Evolutionary conservation across 257 asterid genomes (phyloP).

Genomic region (Solanum virginianum): DNA sequence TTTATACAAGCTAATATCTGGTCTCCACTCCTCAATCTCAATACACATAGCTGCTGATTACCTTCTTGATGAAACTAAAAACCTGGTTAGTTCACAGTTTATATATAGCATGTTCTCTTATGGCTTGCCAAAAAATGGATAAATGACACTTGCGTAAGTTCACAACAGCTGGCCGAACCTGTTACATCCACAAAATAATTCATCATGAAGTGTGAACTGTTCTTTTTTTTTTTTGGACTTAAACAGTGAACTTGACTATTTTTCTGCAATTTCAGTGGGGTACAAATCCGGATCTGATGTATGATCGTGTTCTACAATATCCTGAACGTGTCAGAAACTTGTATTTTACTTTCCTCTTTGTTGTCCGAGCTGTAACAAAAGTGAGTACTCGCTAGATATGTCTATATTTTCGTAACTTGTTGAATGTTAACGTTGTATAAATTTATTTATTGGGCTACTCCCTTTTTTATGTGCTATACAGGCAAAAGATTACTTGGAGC

Average conservation of each 20-base stretch:
- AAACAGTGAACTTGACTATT: slow-evolving; percentile 3
- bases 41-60: slow-evolving; percentile 77
- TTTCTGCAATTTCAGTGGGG: slow-evolving; percentile 73
- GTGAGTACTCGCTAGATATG: slow-evolving; percentile 26
- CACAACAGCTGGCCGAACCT: neutral
- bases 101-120: neutral
- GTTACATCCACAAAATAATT: neutral
- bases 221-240: neutral
- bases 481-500: slow-evolving; percentile 88
- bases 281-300: slow-evolving; percentile 55
- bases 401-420: neutral
- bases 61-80: slow-evolving; percentile 71
- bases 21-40: slow-evolving; percentile 90
- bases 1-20: slow-evolving; percentile 78
- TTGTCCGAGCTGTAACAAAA: slow-evolving; percentile 89
- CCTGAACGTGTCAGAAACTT: slow-evolving; percentile 87
- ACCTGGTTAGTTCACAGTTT: slow-evolving; percentile 34
- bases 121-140: neutral
- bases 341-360: slow-evolving; percentile 90
- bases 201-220: neutral
- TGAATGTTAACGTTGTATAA: neutral
- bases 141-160: neutral
- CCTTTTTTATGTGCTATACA: slow-evolving; percentile 13
- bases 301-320: slow-evolving; percentile 76
- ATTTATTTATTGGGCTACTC: neutral